Base-by-base conservation (phyloP, 2,329 filamentous ascomycete species). In the Corynespora cassiicola region DNA sequence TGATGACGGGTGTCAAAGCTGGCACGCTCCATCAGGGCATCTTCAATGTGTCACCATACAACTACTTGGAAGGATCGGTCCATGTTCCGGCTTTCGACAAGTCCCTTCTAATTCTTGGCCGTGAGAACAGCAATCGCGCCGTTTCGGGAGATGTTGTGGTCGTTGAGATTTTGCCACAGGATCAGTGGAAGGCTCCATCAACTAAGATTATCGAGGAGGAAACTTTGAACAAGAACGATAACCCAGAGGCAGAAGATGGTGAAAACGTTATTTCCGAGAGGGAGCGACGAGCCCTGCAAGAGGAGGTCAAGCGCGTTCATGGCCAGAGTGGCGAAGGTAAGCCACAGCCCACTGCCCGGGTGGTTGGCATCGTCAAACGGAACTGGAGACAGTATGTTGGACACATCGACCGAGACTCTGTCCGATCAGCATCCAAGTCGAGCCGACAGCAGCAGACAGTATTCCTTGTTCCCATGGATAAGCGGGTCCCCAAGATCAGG, bases 361-460 rank as follows among this genome's bases (percentile, higher is more conserved):
- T 99, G 9, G 90, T 97, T 6, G 94, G 94, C 31, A 79, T 97
- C 16, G 82, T 96, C 64, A 96, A 95, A 72, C 84, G 94, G 35
- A 97, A 97, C 68, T 99, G 94, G 94, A 82, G 94, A 45, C 95
- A 97, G 69, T 97, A 96, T 56, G 94, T 99, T 46, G 94, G 94
- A 2, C 91, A 96, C 63, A 86, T 99, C 39, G 94, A 99, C 63
- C 85, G 86, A 33, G 88, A 87, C 8, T 95, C 91, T 2, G 86
- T 90, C 31, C 86, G 85, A 58, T 82, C 85, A 36, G 81, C 84
- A 3, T 81, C 81, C 2, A 86, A 84, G 44, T 86, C 90, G 54
- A 90, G 89, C 19, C 82, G 90, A 42, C 87, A 87, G 57, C 90
- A 95, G 64, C 90, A 96, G 64, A 95, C 83, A 11, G 90, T 99